phyloP scores from a whole-genome alignment of 2,329 filamentous ascomycete genomes.

The Septoria linicola region DNA sequence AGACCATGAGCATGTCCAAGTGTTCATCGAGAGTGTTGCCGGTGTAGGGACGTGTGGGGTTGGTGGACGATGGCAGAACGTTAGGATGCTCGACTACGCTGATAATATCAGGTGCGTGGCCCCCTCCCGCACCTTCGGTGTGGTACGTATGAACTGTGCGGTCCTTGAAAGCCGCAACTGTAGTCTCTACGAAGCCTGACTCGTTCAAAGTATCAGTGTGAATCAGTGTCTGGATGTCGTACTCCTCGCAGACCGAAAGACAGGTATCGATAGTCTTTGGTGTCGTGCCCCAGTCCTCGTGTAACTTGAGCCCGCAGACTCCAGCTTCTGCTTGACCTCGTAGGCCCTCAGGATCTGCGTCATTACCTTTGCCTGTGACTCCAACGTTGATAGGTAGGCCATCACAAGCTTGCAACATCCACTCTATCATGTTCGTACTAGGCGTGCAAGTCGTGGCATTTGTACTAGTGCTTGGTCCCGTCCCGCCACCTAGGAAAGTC shows the following conservation, averaged over 20 bases:
- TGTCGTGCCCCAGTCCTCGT: conserved; percentile 94
- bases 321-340: conserved; percentile 80
- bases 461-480: conserved; percentile 86
- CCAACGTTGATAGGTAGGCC: conserved; percentile 79
- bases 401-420: conserved; percentile 89
- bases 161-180: conserved; percentile 77
- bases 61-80: conserved; percentile 86
- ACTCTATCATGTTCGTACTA: conserved; percentile 73
- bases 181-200: conserved; percentile 93
- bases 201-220: conserved; percentile 97
- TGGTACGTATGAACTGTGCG: conserved; percentile 96
- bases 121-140: conserved; percentile 91
- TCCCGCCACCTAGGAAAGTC: conserved; percentile 86
- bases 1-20: conserved; percentile 98
- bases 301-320: conserved; percentile 85
- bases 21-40: conserved; percentile 93
- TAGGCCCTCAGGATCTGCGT: conserved; percentile 67
- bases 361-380: conserved; percentile 92
- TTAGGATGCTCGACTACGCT: conserved; percentile 84
- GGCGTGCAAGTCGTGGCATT: conserved; percentile 94
- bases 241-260: conserved; percentile 75
- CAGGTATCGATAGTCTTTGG: conserved; percentile 90
- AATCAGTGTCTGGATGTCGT: conserved; percentile 89
- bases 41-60: conserved; percentile 88
- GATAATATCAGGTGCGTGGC: conserved; percentile 95